phyloP scores from a whole-genome alignment of 495 filamentous ascomycete genomes.

The Penicillium maclennaniae region DNA sequence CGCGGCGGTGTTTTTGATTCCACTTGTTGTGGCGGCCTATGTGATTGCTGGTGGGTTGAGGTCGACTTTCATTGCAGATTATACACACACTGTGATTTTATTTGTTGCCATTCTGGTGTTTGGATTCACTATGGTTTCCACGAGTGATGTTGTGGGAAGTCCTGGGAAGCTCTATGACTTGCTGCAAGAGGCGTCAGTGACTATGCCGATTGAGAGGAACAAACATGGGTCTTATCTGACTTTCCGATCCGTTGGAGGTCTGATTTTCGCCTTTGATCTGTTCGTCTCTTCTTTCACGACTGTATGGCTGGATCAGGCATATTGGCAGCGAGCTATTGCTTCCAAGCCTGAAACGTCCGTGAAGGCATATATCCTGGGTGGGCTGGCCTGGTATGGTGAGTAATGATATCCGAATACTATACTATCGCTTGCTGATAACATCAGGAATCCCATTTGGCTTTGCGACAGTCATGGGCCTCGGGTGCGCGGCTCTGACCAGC shows the following conservation, averaged over 20 bases:
- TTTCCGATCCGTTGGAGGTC: slow-evolving; percentile 44
- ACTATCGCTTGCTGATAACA: neutral
- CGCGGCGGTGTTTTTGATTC: slow-evolving; percentile 42
- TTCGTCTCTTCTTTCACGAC: slow-evolving; percentile 33
- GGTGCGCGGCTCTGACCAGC: slow-evolving; percentile 45
- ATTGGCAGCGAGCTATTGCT: slow-evolving; percentile 50
- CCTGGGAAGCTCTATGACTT: slow-evolving; percentile 46
- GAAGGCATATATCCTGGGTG: slow-evolving; percentile 48
- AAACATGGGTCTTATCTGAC: slow-evolving; percentile 50
- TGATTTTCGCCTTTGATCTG: slow-evolving; percentile 38
- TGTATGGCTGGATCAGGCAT: slow-evolving; percentile 45
- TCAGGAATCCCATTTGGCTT: slow-evolving; percentile 46
- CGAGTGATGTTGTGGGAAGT: slow-evolving; percentile 41
- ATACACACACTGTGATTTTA: slow-evolving; percentile 43
- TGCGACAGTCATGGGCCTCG: slow-evolving; percentile 46
- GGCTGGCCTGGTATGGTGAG: slow-evolving; percentile 45
- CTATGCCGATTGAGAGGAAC: slow-evolving; percentile 46
- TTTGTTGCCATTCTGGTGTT: slow-evolving; percentile 49
- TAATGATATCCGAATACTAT: neutral
- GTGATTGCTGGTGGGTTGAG: slow-evolving; percentile 42
- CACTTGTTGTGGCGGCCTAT: slow-evolving; percentile 38
- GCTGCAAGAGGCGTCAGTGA: slow-evolving; percentile 39
- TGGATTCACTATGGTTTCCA: slow-evolving; percentile 44
- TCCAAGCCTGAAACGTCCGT: slow-evolving; percentile 42
- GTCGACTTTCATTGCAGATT: slow-evolving; percentile 42